These are phyloP conservation scores for Prunella vulgaris DNA, from an alignment of 257 asterid species.

Conservation along the genomic window DNA sequence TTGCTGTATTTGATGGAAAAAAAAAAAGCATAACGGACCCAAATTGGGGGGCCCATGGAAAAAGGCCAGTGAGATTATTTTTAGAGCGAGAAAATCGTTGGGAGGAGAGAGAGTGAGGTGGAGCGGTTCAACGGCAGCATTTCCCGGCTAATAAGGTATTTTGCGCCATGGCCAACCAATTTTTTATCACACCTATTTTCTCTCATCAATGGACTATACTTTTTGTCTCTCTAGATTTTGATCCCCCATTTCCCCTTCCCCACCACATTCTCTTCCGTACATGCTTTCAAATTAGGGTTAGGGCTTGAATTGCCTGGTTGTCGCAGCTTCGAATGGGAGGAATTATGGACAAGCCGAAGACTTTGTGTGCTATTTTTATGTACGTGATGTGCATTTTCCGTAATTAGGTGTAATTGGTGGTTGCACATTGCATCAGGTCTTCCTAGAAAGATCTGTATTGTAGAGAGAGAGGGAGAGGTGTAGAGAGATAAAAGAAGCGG, in stretches of 20 bases:
- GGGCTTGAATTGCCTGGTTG: slow-evolving; percentile 25
- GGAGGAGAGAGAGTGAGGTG: slow-evolving; percentile 7
- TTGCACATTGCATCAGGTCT: slow-evolving; percentile 25
- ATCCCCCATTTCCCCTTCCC: slow-evolving; percentile 17
- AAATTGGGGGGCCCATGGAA: background rate
- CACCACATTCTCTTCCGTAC: slow-evolving; percentile 24
- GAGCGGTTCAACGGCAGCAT: slow-evolving; percentile 47
- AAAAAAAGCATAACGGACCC: background rate
- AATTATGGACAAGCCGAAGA: slow-evolving; percentile 22
- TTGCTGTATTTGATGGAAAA: background rate
- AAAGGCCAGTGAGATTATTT: slow-evolving; percentile 11
- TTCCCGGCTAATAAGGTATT: slow-evolving; percentile 38
- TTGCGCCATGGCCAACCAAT: slow-evolving; percentile 29
- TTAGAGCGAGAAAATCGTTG: slow-evolving; percentile 30
- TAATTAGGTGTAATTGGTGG: slow-evolving; percentile 22
- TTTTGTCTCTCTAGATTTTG: slow-evolving; percentile 27
- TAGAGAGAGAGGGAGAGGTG: slow-evolving; percentile 7
- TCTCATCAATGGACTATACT: slow-evolving; percentile 22
- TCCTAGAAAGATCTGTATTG: slow-evolving; percentile 6
- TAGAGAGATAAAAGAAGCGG: slow-evolving; percentile 10
- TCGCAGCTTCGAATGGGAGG: slow-evolving; percentile 20
- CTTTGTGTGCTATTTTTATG: slow-evolving; percentile 1
- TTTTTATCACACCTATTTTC: slow-evolving; percentile 21
- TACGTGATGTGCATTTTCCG: slow-evolving; percentile 6
- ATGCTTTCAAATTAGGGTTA: slow-evolving; percentile 20